Evolutionary conservation across 1,139 yeast species (phyloP).

Genomic region (Candida albicans): DNA sequence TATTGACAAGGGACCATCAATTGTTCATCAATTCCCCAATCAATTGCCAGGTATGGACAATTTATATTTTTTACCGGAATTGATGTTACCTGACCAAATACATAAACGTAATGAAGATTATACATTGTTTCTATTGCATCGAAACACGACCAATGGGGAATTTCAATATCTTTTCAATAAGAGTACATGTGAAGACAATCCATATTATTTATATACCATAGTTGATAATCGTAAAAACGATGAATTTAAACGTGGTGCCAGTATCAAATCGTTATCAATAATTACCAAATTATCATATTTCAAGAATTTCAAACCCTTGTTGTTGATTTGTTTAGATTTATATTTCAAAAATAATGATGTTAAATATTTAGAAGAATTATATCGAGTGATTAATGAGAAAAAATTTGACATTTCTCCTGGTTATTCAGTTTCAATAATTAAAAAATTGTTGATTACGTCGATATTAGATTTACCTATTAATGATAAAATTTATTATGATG

Average conservation of each 20-base stretch:
- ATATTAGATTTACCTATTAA: slow-evolving; percentile 48
- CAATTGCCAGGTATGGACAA: slow-evolving; percentile 45
- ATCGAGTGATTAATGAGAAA: slow-evolving; percentile 35
- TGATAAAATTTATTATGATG: slow-evolving; percentile 46
- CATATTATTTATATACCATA: slow-evolving; percentile 56
- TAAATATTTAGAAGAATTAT: slow-evolving; percentile 28
- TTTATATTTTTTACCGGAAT: slow-evolving; percentile 48
- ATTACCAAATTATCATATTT: slow-evolving; percentile 52
- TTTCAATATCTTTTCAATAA: slow-evolving; percentile 41
- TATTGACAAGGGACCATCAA: slow-evolving; percentile 53
- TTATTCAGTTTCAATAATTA: slow-evolving; percentile 30
- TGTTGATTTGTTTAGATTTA: slow-evolving; percentile 54
- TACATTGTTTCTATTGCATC: slow-evolving; percentile 55
- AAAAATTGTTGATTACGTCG: slow-evolving; percentile 44
- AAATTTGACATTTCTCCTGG: slow-evolving; percentile 27
- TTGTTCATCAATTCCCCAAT: slow-evolving; percentile 50
- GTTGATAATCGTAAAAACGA: slow-evolving; percentile 52
- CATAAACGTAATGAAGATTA: slow-evolving; percentile 62
- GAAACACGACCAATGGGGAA: slow-evolving; percentile 37
- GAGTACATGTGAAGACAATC: slow-evolving; percentile 36
- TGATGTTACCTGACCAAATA: slow-evolving; percentile 64
- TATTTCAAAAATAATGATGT: slow-evolving; percentile 33
- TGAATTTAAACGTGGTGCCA: slow-evolving; percentile 52
- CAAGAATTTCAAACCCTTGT: slow-evolving; percentile 59
- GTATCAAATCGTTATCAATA: slow-evolving; percentile 55